Conservation (phyloP, 2,329 filamentous ascomycete genomes). For the Pseudodiploospora longispora region DNA sequence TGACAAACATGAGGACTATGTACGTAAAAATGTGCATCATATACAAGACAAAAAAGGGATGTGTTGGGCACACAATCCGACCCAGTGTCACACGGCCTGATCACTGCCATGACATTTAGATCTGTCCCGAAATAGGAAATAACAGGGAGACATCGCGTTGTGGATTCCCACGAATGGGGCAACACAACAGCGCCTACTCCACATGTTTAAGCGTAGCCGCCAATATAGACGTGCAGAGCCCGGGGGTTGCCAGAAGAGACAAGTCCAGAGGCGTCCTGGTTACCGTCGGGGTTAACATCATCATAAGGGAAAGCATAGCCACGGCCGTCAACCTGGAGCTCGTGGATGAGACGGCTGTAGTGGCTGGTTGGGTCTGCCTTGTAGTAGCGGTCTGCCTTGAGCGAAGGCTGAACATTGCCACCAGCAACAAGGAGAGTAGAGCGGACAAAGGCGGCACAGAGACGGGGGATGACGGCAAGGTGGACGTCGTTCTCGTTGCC, state of each 20-base stretch:
- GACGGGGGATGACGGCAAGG: slow-evolving; percentile 35
- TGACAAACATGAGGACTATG: too few species aligned
- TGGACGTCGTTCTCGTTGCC: slow-evolving; percentile 31
- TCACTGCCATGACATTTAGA: too few species aligned
- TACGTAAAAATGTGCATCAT: too few species aligned
- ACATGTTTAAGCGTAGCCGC: slow-evolving; percentile 3
- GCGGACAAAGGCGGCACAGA: slow-evolving; percentile 45
- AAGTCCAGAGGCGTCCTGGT: slow-evolving; percentile 40
- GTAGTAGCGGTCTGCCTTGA: slow-evolving; percentile 35
- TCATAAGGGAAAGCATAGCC: slow-evolving; percentile 64
- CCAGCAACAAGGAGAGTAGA: slow-evolving; percentile 36
- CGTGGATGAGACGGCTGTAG: slow-evolving; percentile 54
- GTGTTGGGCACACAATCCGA: too few species aligned
- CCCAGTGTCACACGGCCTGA: too few species aligned
- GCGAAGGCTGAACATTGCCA: slow-evolving; percentile 37
- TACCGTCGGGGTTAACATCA: slow-evolving; percentile 52
- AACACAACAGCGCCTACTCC: too few species aligned
- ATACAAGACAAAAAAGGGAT: too few species aligned
- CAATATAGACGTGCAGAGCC: slow-evolving; percentile 22
- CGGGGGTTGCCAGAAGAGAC: slow-evolving; percentile 18
- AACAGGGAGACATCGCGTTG: too few species aligned
- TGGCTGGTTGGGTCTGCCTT: slow-evolving; percentile 38
- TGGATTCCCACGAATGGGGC: too few species aligned
- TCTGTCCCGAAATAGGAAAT: too few species aligned
- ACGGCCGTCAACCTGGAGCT: slow-evolving; percentile 47